Evolutionary conservation across 306 rosid species (phyloP), one percentile per base, ranked within the genome.

Genomic region (Chamaecrista fasciculata): DNA sequence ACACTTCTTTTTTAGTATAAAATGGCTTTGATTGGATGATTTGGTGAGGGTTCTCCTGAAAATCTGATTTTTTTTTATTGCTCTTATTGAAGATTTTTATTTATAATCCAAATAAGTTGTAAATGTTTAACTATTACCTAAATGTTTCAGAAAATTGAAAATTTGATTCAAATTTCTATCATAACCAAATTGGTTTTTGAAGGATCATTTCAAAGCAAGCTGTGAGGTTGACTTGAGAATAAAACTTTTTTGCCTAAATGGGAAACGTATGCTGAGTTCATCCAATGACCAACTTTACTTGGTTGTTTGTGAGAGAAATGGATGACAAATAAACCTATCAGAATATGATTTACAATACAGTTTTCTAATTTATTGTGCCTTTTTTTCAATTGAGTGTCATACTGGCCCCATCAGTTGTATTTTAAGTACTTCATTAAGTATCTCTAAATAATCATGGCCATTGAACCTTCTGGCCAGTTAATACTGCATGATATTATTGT

Each of bases 301-400:
- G 10, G 1, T 43, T 28, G 55, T 33, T 33, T 33, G 37, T 53
- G 25, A 11, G 52, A 42, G 15, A 8, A 33, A 56, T 28, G 15
- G 25, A 25, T 63, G 42, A 26, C 26, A 10, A 14, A 25, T 64
- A 43, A n/a, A 26, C n/a, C 15, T 24, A 36, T 1, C 44, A 19
- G 28, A 37, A 21, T 76, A 34, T 62, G 44, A 36, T 24, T 57
- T 69, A 25, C 19, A 29, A 47, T 53, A 23, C 28, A 69, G 18
- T 23, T 53, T 19, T 43, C 43, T 36, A n/a, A 5, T 16, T 6
- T 46, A 7, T 20, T 47, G 59, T 14, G n/a, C 47, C 18, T 4
- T 21, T n/a, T 21, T 67, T 16, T 66, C 40, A 37, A 29, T 10
- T 60, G 39, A 15, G 46, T 20, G 44, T 20, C 50, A 62, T 6